Conservation (phyloP, 768 basidiomycete species). For the Amylocystis lapponica region DNA sequence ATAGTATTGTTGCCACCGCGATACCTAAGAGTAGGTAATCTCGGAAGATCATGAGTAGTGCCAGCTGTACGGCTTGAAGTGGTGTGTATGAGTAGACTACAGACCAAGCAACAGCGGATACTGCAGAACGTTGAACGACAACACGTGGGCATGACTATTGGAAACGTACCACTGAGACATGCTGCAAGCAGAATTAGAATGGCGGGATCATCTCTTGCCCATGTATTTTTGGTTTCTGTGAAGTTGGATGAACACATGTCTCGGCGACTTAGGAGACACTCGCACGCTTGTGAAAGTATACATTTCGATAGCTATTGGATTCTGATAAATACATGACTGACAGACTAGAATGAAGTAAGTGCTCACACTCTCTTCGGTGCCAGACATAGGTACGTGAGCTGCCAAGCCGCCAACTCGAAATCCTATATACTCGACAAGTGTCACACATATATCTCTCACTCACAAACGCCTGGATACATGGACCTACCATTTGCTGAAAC, state of each 20-base stretch:
- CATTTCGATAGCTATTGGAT: constrained; percentile 75
- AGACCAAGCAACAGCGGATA: constrained; percentile 81
- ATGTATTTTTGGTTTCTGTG: constrained; percentile 94
- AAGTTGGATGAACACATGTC: constrained; percentile 6
- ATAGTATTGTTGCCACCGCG: constrained; percentile 69
- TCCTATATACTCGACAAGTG: constrained; percentile 49
- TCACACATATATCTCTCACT: too few relatives aligned
- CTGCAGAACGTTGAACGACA: constrained; percentile 33
- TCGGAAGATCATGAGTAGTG: constrained; percentile 77
- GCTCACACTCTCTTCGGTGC: constrained; percentile 87
- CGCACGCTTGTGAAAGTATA: constrained; percentile 96
- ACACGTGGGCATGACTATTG: not conserved
- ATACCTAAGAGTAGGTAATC: constrained; percentile 82
- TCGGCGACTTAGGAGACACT: constrained; percentile 2
- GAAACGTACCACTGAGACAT: constrained; percentile 61
- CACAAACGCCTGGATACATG: not conserved
- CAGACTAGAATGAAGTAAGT: not conserved
- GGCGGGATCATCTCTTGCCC: constrained; percentile 97
- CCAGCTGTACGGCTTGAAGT: constrained; percentile 53
- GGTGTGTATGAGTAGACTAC: constrained; percentile 68
- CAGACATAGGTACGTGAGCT: constrained; percentile 88
- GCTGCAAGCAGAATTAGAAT: constrained; percentile 82
- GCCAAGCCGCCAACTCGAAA: constrained; percentile 96
- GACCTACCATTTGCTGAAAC: constrained; percentile 80
- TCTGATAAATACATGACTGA: constrained; percentile 11